Percentiles rank a stretch among this genome's conserved stretches.
These are phyloP conservation scores for Purpureocillium takamizusanense DNA, from an alignment of 2,329 filamentous ascomycete species.

Conservation along the genomic window DNA sequence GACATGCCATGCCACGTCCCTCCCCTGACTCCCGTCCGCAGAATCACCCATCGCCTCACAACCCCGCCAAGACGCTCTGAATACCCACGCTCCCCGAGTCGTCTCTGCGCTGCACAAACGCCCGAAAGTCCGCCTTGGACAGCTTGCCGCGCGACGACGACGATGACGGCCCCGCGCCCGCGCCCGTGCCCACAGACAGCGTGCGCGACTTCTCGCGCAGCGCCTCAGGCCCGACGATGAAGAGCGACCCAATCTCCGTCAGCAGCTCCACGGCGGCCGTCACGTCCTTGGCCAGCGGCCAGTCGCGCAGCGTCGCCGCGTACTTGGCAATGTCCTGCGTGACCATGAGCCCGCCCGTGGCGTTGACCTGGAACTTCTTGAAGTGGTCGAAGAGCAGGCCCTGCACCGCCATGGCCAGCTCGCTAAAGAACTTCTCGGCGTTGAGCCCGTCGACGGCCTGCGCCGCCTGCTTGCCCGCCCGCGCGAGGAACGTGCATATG, in stretches of 20 bases:
- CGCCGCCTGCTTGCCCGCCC: slow-evolving; percentile 52
- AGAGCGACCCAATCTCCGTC: slow-evolving; percentile 88
- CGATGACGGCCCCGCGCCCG: slow-evolving; percentile 22
- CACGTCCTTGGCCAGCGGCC: slow-evolving; percentile 64
- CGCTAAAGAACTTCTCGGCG: slow-evolving; percentile 70
- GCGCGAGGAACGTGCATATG: slow-evolving; percentile 71
- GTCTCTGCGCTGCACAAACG: slow-evolving; percentile 77
- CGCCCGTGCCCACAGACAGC: slow-evolving; percentile 17
- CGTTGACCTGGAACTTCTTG: slow-evolving; percentile 87
- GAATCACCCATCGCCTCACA: slow-evolving; percentile 26
- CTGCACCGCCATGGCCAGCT: slow-evolving; percentile 73
- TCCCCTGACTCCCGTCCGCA: neutral
- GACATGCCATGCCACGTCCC: neutral
- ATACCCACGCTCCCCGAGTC: slow-evolving; percentile 75
- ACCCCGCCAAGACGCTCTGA: slow-evolving; percentile 66
- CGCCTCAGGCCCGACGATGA: slow-evolving; percentile 82
- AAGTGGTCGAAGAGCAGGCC: slow-evolving; percentile 82
- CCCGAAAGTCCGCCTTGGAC: slow-evolving; percentile 64
- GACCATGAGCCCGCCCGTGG: slow-evolving; percentile 88
- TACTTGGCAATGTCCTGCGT: slow-evolving; percentile 95
- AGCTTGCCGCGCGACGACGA: slow-evolving; percentile 41
- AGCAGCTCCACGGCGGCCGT: slow-evolving; percentile 71
- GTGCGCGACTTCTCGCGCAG: slow-evolving; percentile 61
- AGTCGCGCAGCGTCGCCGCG: slow-evolving; percentile 73
- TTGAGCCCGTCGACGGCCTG: slow-evolving; percentile 76